Conservation (phyloP, 106 monocot genomes). For the Allium sativum region DNA sequence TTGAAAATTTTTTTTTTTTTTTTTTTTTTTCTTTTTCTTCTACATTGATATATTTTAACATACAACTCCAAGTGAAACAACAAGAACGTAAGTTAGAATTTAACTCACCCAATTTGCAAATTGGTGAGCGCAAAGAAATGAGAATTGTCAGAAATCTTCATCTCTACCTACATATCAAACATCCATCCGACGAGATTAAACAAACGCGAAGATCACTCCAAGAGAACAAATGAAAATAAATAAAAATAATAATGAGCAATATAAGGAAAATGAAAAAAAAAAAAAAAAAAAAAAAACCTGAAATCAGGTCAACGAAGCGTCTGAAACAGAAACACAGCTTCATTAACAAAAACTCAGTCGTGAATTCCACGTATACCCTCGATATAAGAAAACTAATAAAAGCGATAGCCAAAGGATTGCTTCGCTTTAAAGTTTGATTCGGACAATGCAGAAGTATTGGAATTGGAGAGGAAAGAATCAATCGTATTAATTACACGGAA, state of each 20-base stretch:
- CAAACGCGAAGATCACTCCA: neutral
- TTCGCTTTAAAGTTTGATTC: neutral
- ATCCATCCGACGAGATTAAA: neutral
- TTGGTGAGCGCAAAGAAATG: constrained; percentile 71
- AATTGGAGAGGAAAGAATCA: neutral
- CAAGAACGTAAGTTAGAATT: neutral
- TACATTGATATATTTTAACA: neutral
- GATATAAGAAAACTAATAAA: neutral
- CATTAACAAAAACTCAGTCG: neutral
- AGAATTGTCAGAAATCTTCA: constrained; percentile 13
- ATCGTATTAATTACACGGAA: neutral
- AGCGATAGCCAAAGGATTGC: neutral
- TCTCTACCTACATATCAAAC: neutral
- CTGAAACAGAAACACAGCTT: neutral
- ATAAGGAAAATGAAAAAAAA: neutral
- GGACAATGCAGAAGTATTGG: neutral
- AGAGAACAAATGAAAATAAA: neutral
- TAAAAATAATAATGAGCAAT: neutral
- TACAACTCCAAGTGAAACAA: neutral
- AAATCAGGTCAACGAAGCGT: neutral
- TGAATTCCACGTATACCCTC: neutral
- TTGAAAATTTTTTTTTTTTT: no score
- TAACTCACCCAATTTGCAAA: constrained; percentile 73
- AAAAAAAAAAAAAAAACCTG: neutral
- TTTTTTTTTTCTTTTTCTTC: no score